phyloP scores from a whole-genome alignment of 768 basidiomycete species.

The Suillus variegatus region DNA sequence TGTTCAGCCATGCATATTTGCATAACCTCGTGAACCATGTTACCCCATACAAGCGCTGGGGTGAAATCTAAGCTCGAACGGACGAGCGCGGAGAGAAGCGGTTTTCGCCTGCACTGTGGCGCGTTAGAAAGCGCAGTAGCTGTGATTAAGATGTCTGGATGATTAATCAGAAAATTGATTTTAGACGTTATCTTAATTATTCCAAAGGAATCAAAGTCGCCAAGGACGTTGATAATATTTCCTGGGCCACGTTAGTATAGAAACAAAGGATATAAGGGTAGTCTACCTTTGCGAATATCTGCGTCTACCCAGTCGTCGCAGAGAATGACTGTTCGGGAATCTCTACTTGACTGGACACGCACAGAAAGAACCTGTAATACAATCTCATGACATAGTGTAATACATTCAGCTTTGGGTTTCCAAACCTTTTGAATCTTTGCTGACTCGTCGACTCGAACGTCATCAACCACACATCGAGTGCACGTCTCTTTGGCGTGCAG shows the following conservation, averaged over 20 bases:
- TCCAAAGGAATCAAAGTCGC: slow-evolving; percentile 38
- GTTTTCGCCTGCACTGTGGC: slow-evolving; percentile 81
- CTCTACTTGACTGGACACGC: slow-evolving; percentile 39
- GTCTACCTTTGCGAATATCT: slow-evolving; percentile 59
- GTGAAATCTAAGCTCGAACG: slow-evolving; percentile 60
- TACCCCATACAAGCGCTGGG: slow-evolving; percentile 85
- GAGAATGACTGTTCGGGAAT: slow-evolving; percentile 54
- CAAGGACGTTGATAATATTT: slow-evolving; percentile 81
- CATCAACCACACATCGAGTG: slow-evolving; percentile 59
- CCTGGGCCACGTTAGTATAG: slow-evolving; percentile 41
- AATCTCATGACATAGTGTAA: slow-evolving; percentile 5
- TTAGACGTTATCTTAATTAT: slow-evolving; percentile 62
- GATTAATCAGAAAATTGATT: slow-evolving; percentile 76
- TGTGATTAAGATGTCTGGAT: slow-evolving; percentile 91
- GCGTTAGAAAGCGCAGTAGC: slow-evolving; percentile 87
- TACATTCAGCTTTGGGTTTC: background rate
- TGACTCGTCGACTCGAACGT: slow-evolving; percentile 38
- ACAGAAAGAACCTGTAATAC: slow-evolving; percentile 52
- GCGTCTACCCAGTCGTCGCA: slow-evolving; percentile 78
- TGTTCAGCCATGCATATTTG: slow-evolving; percentile 69
- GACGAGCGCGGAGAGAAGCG: slow-evolving; percentile 70
- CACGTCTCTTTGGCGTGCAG: slow-evolving; percentile 37
- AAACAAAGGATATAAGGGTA: background rate
- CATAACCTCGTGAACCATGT: slow-evolving; percentile 89
- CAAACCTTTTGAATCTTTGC: slow-evolving; percentile 44